A percentile compares a stretch with the other conserved stretches of the same genome.
Evolutionary conservation across 768 basidiomycete genomes (phyloP).

Genomic region (Kondoa malvinella): DNA sequence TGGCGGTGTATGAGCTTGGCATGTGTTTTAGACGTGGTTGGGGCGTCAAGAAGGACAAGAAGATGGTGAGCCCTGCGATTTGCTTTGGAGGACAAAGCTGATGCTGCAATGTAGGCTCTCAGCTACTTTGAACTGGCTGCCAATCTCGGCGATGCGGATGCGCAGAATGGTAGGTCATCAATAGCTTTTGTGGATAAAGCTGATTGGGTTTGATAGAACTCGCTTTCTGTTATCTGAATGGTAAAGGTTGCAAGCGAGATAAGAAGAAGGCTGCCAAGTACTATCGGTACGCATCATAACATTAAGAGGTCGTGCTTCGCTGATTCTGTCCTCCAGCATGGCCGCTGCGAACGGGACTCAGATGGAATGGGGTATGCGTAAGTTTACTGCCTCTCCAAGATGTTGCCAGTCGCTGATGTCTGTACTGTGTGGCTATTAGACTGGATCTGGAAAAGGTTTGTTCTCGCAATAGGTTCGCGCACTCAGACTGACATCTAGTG

Average conservation of each 20-base stretch:
- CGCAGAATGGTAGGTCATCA: conserved; percentile 40
- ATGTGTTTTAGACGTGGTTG: conserved; percentile 86
- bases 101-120: conserved; percentile 17
- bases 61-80: conserved; percentile 54
- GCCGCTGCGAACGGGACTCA: not conserved
- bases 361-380: not conserved
- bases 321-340: not conserved
- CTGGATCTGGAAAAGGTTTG: too few relatives aligned
- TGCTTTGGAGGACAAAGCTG: conserved; percentile 3
- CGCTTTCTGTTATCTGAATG: conserved; percentile 68
- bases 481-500: too few relatives aligned
- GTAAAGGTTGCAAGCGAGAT: conserved; percentile 76
- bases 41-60: conserved; percentile 72
- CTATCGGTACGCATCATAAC: conserved; percentile 61
- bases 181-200: not conserved
- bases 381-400: too few relatives aligned
- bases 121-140: conserved; percentile 66
- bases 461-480: too few relatives aligned
- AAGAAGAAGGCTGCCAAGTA: conserved; percentile 70
- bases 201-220: conserved; percentile 37
- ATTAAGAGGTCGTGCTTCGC: not conserved
- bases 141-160: conserved; percentile 65
- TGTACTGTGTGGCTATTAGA: too few relatives aligned
- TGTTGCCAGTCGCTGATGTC: too few relatives aligned
- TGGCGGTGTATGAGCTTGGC: conserved; percentile 81